Base-by-base conservation (phyloP, 2,329 filamentous ascomycete genomes). In the Aspergillus transmontanensis region DNA sequence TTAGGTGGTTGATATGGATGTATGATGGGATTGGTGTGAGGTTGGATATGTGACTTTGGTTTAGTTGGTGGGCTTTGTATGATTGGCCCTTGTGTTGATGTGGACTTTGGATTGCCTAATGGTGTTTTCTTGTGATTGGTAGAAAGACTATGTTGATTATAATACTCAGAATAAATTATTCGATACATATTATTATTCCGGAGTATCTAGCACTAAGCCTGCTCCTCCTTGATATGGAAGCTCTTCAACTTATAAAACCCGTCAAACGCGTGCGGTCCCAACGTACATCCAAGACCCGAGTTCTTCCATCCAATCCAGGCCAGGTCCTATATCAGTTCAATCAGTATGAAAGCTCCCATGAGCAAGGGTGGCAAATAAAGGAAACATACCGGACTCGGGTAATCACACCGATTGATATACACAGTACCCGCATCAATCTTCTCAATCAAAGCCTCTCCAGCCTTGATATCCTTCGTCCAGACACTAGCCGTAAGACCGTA, bases 261-360 rank as follows among this genome's bases (percentile, higher is more conserved):
- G 71, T 96, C 93, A 74, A 94, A 97, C 14, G 92, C 94, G 72
- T 92, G 94, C 69, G 84, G 89, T 79, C 92, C 93, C 71, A 97
- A 81, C 10, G 93, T 96, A 72, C 91, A 89, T 36, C 94, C 94
- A 79, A 91, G 92, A 65, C 94, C 93, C 60, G 93, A 96, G 75
- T 95, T 91, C 83, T 97, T 97, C 92, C 92, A 96, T 7, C 94
- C 94, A 3, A 92, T 94, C 92, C 92, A 95, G 11, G 92, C 92
- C 69, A 95, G 86, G 78, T 95, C 92, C 91, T 94, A 46, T 10
- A 2, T 69, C 21, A 9, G 28, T 7, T 26, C 10, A 5, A 16
- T 61, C 45, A 62, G 48, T 48, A 43, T 66, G 41, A 65, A 59
- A 16, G 3, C 21, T n/a, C 12, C 23, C 14, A 19, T 21, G 12